Conservation (phyloP, 345 rosid species). For the Jatropha curcas region DNA sequence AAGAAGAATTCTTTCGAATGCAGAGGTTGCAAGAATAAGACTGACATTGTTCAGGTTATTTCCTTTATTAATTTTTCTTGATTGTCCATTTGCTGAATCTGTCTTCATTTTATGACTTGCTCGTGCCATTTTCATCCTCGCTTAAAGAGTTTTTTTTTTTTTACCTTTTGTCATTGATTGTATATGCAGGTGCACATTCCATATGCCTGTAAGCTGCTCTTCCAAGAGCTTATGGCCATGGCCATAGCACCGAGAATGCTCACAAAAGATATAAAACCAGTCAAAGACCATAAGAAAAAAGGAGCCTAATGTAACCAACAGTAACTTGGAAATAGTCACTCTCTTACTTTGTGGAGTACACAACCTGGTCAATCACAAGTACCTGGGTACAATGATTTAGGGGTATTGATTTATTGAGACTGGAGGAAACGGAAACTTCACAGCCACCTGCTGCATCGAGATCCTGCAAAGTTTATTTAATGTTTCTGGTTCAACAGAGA, state of each 20-base stretch:
- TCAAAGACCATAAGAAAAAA: conserved; percentile 62
- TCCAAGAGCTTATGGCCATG: conserved; percentile 99
- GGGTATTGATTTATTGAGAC: neutral
- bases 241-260: conserved; percentile 99
- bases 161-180: neutral
- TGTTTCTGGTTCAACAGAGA: neutral
- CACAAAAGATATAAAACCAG: conserved; percentile 53
- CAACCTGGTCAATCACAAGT: neutral
- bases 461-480: neutral
- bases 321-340: neutral
- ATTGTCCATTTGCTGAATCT: neutral
- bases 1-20: conserved; percentile 92
- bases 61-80: neutral
- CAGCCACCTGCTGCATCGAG: neutral
- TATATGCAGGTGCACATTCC: conserved; percentile 78
- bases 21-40: conserved; percentile 97
- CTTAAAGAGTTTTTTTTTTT: neutral
- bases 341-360: neutral
- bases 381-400: neutral
- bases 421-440: neutral
- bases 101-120: neutral
- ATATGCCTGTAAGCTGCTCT: conserved; percentile 89
- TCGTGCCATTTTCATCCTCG: neutral
- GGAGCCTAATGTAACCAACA: conserved; percentile 32
- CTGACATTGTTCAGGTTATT: conserved; percentile 82